Evolutionary conservation across 1,284 basidiomycete species (phyloP).

Genomic region (Rhodotorula mucilaginosa): DNA sequence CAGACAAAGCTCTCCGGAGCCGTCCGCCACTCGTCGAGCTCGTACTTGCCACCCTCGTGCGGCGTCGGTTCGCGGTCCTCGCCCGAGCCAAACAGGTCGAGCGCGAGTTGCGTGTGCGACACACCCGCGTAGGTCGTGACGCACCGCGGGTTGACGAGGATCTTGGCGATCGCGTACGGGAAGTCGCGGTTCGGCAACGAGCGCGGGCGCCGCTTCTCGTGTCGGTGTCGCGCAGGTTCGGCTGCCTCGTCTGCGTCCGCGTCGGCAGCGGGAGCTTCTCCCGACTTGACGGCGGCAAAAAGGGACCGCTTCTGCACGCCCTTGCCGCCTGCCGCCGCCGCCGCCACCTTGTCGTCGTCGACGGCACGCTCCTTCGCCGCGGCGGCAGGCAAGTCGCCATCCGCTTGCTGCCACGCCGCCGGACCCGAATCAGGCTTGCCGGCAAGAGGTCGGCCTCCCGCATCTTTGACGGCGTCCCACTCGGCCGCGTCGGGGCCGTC

Average conservation of each 20-base stretch:
- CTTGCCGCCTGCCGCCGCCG: neutral
- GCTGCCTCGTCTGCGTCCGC: neutral
- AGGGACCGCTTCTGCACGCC: slow-evolving; percentile 15
- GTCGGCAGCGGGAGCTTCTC: neutral
- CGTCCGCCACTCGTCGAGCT: slow-evolving; percentile 86
- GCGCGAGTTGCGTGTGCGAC: slow-evolving; percentile 82
- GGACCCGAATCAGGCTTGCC: slow-evolving; percentile 25
- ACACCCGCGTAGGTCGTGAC: slow-evolving; percentile 95
- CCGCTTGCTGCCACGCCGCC: slow-evolving; percentile 19
- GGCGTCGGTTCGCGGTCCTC: slow-evolving; percentile 58
- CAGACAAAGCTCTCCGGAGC: slow-evolving; percentile 94
- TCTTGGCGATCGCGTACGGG: slow-evolving; percentile 66
- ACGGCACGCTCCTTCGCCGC: neutral
- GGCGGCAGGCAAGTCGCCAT: slow-evolving; percentile 14
- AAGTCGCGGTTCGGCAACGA: slow-evolving; percentile 83
- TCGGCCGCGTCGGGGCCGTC: slow-evolving; percentile 27
- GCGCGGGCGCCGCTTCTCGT: slow-evolving; percentile 33
- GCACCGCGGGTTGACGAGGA: slow-evolving; percentile 88
- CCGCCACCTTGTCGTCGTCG: neutral
- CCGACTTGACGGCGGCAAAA: slow-evolving; percentile 4
- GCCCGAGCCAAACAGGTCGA: slow-evolving; percentile 79
- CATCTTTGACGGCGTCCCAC: slow-evolving; percentile 22
- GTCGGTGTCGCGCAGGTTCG: slow-evolving; percentile 3
- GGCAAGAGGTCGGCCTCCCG: slow-evolving; percentile 15
- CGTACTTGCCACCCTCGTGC: slow-evolving; percentile 58